Evolutionary conservation across 257 asterid species (phyloP), one percentile per base, ranked within the genome.

Genomic region (Penstemon eatonii): DNA sequence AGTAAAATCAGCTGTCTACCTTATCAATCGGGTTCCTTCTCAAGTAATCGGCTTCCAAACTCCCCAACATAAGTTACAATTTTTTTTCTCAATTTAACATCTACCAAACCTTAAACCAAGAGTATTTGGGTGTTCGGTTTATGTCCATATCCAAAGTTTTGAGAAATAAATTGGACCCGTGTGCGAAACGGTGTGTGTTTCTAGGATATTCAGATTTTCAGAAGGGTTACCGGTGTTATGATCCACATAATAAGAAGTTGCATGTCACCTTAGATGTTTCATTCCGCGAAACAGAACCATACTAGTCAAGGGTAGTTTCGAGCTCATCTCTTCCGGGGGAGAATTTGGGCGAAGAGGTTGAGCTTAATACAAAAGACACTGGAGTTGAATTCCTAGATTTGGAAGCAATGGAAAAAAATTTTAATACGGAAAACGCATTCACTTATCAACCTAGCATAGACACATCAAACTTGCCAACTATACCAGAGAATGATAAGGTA

Each of bases 161-260:
- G 7, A 3, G 71, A 12, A 33, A 8, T 19, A 65, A 73, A 41
- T 39, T 68, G 0, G 74, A 62, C 8, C 79, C 75, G 0, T 8
- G 56, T 25, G 56, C 64, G 3, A 52, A 39, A 19, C 4, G 51
- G 0, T 74, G 71, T 18, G 42, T 68, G 0, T 75, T 75, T 65
- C 12, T 75, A 3, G 72, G 72, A n/a, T 75, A 69, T 43, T 49
- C 69, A 0, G 57, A 56, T 3, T 56, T 69, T 15, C 13, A 70
- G n/a, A 75, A 69, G 25, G 68, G 76, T 0, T 69, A 64, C 42
- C 13, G 75, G 0, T 75, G 75, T 4, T 56, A 69, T 69, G 71
- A 69, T 7, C 79, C 79, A 0, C 6, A 42, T 3, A 43, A 10
- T 4, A 12, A 19, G n/a, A 64, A 65, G 4, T 8, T 66, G 0